Evolutionary conservation across 2,329 filamentous ascomycete species (phyloP).

Genomic region (Pezicula neosporulosa): DNA sequence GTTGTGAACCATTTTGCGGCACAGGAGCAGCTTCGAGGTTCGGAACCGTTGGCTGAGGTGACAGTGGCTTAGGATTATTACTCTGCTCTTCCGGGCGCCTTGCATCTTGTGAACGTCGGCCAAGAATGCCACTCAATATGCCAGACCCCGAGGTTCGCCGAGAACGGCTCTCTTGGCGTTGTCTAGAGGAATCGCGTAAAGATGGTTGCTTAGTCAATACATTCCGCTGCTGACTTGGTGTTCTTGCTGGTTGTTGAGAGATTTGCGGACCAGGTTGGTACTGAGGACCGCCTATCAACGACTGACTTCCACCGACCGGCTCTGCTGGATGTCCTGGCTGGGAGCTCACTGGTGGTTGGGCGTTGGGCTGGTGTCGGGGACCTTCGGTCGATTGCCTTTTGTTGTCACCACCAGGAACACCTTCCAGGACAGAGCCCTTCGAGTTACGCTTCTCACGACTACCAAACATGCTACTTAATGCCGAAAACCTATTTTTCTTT

Average conservation of each 20-base stretch:
- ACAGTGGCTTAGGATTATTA: slow-evolving; percentile 13
- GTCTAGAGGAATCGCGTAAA: slow-evolving; percentile 5
- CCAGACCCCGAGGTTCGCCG: slow-evolving; percentile 20
- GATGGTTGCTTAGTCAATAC: slow-evolving; percentile 9
- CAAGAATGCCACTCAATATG: slow-evolving; percentile 22
- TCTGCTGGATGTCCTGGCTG: background rate
- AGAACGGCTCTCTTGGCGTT: slow-evolving; percentile 10
- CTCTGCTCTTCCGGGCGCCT: slow-evolving; percentile 8
- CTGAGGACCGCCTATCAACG: background rate
- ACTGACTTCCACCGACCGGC: background rate
- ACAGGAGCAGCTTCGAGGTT: slow-evolving; percentile 9
- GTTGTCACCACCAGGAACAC: slow-evolving; percentile 5
- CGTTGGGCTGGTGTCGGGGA: background rate
- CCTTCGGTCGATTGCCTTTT: slow-evolving; percentile 14
- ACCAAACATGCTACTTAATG: slow-evolving; percentile 20
- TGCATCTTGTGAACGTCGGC: slow-evolving; percentile 15
- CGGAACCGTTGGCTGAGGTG: slow-evolving; percentile 20
- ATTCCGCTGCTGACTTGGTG: slow-evolving; percentile 8
- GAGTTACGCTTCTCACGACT: slow-evolving; percentile 9
- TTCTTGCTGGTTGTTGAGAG: slow-evolving; percentile 1
- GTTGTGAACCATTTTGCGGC: slow-evolving; percentile 7
- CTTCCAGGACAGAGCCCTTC: slow-evolving; percentile 2
- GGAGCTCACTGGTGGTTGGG: background rate
- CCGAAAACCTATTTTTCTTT: slow-evolving; percentile 46
- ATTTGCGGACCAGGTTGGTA: background rate